Base-by-base conservation (phyloP, 2,329 filamentous ascomycete species). In the Paraphaeosphaeria minitans region DNA sequence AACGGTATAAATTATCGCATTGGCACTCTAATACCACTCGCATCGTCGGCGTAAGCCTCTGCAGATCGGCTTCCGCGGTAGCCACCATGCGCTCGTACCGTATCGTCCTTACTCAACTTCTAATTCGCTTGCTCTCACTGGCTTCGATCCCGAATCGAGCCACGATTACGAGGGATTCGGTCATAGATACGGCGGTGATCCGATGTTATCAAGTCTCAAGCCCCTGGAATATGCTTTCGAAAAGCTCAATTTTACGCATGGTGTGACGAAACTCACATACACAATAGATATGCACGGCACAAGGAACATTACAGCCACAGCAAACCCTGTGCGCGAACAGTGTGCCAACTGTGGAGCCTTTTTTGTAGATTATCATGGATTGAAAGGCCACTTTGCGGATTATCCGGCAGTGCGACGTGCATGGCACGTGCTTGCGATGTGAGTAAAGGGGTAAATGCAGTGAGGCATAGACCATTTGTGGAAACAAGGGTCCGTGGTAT, bases 271-370 rank as follows among this genome's bases (percentile, higher is more conserved):
- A 1, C 21, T 67, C n/a, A 64, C 61, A 1, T 65, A 68, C 45
- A 46, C 48, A 5, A 49, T 62, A 46, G 49, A 57, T 4, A 55
- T 56, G 0, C 33, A 41, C 8, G 66, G 66, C 3, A 55, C 12
- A 27, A 50, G 14, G 55, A 66, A 21, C 49, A 48, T 71, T 22
- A 61, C 58, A 3, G 65, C 66, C 1, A 51, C 54, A 7, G 58
- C 65, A 3, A 71, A 69, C n/a, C 58, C 62, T 24, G 64, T 70
- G 1, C 67, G 66, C 39, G 60, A 66, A 35, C 64, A 67, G 21
- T 71, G 68, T 41, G 7, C 55, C 10, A 42, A 51, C 3, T 71
- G 67, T 41, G 42, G 19, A 37, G 21, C 33, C 9, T 69, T 65
- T 62, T 70, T 69, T 37, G 43, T 65, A 12, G 64, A 63, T 47